phyloP scores from a whole-genome alignment of 164 flowering plant species.

The Aristolochia contorta region DNA sequence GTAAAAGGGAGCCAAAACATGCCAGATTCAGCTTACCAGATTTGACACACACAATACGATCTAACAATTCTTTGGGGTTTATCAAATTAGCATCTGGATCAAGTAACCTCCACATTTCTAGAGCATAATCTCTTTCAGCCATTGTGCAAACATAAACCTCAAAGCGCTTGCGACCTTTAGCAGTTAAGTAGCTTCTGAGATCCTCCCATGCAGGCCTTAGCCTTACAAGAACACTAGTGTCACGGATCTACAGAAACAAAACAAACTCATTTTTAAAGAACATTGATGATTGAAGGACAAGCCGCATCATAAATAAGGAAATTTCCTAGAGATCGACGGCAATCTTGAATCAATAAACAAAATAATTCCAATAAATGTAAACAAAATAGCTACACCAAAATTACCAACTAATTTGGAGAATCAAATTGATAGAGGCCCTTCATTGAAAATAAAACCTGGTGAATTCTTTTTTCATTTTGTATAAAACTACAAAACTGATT shows the following conservation, averaged over 20 bases:
- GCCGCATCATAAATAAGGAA: no score
- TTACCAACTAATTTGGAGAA: no score
- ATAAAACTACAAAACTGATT: no score
- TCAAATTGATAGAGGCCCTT: no score
- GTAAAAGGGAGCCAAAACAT: no score
- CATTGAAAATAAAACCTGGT: no score
- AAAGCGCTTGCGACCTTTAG: conserved; percentile 99
- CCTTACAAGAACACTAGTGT: conserved; percentile 99
- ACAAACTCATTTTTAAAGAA: neutral
- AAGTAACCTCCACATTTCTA: conserved; percentile 99
- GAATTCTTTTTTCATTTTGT: no score
- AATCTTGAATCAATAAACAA: no score
- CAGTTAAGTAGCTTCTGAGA: conserved; percentile 86
- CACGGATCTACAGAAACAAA: conserved; percentile 58
- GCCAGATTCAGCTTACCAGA: conserved; percentile 47
- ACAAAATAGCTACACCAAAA: no score
- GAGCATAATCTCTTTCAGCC: conserved; percentile 99
- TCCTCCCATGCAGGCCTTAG: conserved; percentile 99
- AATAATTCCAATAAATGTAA: no score
- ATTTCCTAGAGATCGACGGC: no score
- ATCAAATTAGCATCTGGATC: conserved; percentile 93
- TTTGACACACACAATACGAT: conserved; percentile 92
- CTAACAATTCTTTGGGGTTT: conserved; percentile 55
- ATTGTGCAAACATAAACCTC: conserved; percentile 99
- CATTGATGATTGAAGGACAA: no score